phyloP scores from a whole-genome alignment of 2,329 filamentous ascomycete species.

The Aspergillus bombycis region DNA sequence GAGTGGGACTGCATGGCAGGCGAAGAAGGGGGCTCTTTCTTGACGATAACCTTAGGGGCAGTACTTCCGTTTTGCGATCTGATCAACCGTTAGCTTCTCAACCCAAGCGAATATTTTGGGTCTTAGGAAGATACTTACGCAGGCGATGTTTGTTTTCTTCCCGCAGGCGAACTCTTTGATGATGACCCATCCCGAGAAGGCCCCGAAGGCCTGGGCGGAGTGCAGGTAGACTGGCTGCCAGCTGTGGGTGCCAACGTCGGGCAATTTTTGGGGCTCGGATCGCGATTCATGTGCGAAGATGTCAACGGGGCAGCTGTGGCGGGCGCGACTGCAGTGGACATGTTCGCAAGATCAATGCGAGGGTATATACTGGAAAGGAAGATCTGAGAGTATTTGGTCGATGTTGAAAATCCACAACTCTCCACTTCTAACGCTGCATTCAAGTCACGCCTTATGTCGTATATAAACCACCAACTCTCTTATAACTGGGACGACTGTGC shows the following conservation, averaged over 20 bases:
- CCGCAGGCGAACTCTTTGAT: slow-evolving; percentile 37
- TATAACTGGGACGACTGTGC: slow-evolving; percentile 11
- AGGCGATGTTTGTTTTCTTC: slow-evolving; percentile 45
- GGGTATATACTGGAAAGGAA: background rate
- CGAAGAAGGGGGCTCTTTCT: slow-evolving; percentile 87
- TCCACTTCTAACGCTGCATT: background rate
- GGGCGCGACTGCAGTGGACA: slow-evolving; percentile 55
- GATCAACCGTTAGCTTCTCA: background rate
- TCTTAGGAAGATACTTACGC: slow-evolving; percentile 47
- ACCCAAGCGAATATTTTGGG: background rate
- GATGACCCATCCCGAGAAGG: slow-evolving; percentile 38
- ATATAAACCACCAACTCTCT: slow-evolving; percentile 15
- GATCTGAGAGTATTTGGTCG: background rate
- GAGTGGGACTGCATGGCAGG: slow-evolving; percentile 72
- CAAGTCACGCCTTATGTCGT: slow-evolving; percentile 3
- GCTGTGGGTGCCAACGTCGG: slow-evolving; percentile 45
- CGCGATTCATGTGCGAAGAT: slow-evolving; percentile 47
- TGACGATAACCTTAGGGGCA: slow-evolving; percentile 83
- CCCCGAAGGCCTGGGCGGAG: slow-evolving; percentile 36
- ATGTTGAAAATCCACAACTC: background rate
- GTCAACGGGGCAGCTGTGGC: slow-evolving; percentile 47
- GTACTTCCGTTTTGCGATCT: slow-evolving; percentile 51
- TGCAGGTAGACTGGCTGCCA: slow-evolving; percentile 36
- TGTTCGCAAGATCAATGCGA: slow-evolving; percentile 26
- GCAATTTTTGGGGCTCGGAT: slow-evolving; percentile 50